Base-by-base conservation (phyloP, 768 basidiomycete species). In the Agrocybe pediades region DNA sequence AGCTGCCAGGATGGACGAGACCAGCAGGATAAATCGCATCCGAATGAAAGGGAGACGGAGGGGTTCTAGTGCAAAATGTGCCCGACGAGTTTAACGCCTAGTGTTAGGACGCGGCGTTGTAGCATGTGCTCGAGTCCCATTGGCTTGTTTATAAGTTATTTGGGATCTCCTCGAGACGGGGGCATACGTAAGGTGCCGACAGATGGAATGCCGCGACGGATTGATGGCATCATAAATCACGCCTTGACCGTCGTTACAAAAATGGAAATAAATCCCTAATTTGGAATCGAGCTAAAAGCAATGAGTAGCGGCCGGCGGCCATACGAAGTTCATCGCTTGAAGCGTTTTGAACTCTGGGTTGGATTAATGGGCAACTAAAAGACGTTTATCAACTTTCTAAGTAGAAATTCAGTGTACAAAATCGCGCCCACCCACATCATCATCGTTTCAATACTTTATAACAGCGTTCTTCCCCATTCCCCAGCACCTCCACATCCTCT, bases 401-500 rank as follows among this genome's bases (percentile, higher is more conserved):
- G 29, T 15, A 30, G 7, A 30, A 30, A n/a, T n/a, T n/a, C n/a
- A n/a, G n/a, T n/a, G n/a, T n/a, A n/a, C n/a, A n/a, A 36, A 36
- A 11, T 36, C 33, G 3, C 4, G 33, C 13, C 13, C 13, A 36
- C 33, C 13, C 33, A 36, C 36, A 17, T 26, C 1, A n/a, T n/a
- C n/a, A n/a, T n/a, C n/a, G n/a, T n/a, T 2, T 42, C 48, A 54
- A 46, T 57, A 49, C 45, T 54, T n/a, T 64, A 71, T 89, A 86
- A 94, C 17, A 81, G 86, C 17, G 90, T 74, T 43, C 3, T 27
- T 45, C n/a, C 75, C 72, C 6, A 61, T 69, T 0, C 88, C 88
- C 92, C 93, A 98, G 51, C 84, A 84, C 61, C 88, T 82, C 92
- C 94, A 93, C 85, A 96, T 93, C 65, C 92, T 72, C 45, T 93